Evolutionary conservation across 2,329 filamentous ascomycete species (phyloP).

Genomic region (Ophiostoma populinum): DNA sequence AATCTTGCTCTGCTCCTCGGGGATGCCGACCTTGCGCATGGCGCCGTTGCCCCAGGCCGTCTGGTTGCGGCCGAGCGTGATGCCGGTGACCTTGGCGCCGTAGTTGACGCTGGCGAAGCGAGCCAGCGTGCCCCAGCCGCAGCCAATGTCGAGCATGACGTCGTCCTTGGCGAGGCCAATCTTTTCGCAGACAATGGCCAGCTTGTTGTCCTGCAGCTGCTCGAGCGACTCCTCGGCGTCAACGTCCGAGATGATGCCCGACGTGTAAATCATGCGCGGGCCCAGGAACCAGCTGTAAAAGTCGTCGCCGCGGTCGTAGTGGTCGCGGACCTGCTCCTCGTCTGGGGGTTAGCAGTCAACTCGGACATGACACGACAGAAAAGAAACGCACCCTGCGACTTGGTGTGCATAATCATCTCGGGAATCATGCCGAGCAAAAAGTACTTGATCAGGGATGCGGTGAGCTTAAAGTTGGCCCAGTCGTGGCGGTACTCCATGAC

Average conservation of each 20-base stretch:
- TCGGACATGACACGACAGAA: background rate
- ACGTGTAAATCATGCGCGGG: constrained; percentile 97
- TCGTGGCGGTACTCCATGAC: constrained; percentile 88
- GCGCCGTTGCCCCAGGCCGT: constrained; percentile 92
- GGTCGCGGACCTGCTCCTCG: constrained; percentile 92
- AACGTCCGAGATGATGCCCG: constrained; percentile 79
- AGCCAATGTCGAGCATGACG: constrained; percentile 81
- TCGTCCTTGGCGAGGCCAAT: constrained; percentile 70
- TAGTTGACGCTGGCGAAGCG: constrained; percentile 89
- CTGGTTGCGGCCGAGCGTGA: constrained; percentile 91
- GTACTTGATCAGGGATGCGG: constrained; percentile 11
- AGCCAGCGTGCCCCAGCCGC: constrained; percentile 92
- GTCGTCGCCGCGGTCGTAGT: constrained; percentile 96
- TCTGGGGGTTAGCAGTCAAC: constrained; percentile 31
- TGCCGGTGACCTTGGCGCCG: constrained; percentile 63
- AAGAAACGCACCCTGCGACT: constrained; percentile 10
- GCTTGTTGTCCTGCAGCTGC: constrained; percentile 94
- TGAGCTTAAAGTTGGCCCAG: constrained; percentile 59
- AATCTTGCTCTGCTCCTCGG: constrained; percentile 79
- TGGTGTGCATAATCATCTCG: constrained; percentile 12
- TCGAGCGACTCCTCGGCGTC: constrained; percentile 80
- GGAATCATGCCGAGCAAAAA: constrained; percentile 12
- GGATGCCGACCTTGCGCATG: constrained; percentile 63
- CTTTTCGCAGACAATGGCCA: constrained; percentile 91
- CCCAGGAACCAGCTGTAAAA: constrained; percentile 98